phyloP scores from a whole-genome alignment of 2,329 filamentous ascomycete genomes.

The Erysiphe pulchra region DNA sequence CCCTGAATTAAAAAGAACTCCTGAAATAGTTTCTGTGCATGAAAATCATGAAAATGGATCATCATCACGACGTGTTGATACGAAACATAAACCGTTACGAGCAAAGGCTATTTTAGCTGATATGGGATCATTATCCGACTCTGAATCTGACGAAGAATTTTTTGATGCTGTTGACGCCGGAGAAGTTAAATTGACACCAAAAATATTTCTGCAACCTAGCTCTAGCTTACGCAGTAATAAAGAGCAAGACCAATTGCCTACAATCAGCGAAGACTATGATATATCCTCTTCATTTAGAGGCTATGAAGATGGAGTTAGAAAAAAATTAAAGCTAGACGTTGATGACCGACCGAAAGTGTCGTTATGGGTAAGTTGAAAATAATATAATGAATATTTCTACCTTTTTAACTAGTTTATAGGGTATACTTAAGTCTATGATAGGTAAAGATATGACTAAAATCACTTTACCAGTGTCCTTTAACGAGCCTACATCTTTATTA shows the following conservation, averaged over 20 bases:
- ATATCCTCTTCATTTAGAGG: slow-evolving; percentile 61
- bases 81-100: slow-evolving; percentile 19
- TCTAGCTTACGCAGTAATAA: slow-evolving; percentile 17
- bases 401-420: slow-evolving; percentile 23
- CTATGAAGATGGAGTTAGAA: slow-evolving; percentile 71
- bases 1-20: neutral
- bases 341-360: slow-evolving; percentile 86
- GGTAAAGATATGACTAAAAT: slow-evolving; percentile 99
- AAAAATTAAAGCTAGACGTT: slow-evolving; percentile 62
- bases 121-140: slow-evolving; percentile 45
- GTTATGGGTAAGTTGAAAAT: slow-evolving; percentile 49
- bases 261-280: slow-evolving; percentile 20
- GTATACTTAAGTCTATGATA: slow-evolving; percentile 97
- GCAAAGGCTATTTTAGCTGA: slow-evolving; percentile 43
- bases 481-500: slow-evolving; percentile 85
- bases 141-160: slow-evolving; percentile 73
- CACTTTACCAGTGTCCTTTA: slow-evolving; percentile 94
- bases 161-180: slow-evolving; percentile 93
- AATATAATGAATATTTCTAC: neutral
- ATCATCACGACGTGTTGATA: slow-evolving; percentile 16
- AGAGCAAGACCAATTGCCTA: slow-evolving; percentile 20
- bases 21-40: neutral
- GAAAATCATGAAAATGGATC: slow-evolving; percentile 15
- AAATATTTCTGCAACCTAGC: slow-evolving; percentile 28
- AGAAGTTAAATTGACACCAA: slow-evolving; percentile 54